Percentiles rank a stretch among this genome's conserved stretches.
Conservation (phyloP, 2,329 filamentous ascomycete genomes). For the Mycosphaerella sp. region DNA sequence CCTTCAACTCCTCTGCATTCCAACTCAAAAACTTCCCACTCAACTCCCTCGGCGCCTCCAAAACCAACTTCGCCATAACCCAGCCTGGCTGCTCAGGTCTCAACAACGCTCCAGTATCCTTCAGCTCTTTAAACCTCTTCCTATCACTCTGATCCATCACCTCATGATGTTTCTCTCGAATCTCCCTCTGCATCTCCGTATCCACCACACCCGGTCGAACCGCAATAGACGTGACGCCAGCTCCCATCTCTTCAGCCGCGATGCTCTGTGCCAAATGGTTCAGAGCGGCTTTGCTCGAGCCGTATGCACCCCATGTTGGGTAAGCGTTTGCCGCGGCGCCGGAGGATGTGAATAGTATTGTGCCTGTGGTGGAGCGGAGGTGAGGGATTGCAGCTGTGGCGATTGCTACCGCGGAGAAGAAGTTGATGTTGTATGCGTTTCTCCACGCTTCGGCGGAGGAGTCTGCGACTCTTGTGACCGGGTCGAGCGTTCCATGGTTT, state of each 20-base stretch:
- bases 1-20: slow-evolving; percentile 31
- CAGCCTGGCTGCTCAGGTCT: slow-evolving; percentile 70
- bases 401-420: slow-evolving; percentile 75
- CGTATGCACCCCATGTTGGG: slow-evolving; percentile 72
- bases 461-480: slow-evolving; percentile 64
- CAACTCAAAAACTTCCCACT: slow-evolving; percentile 72
- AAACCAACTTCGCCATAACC: slow-evolving; percentile 74
- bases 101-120: slow-evolving; percentile 65
- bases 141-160: slow-evolving; percentile 54
- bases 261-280: slow-evolving; percentile 73
- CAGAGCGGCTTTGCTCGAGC: slow-evolving; percentile 73
- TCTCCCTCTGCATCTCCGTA: slow-evolving; percentile 81
- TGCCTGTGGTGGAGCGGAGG: slow-evolving; percentile 60
- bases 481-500: slow-evolving; percentile 79
- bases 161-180: slow-evolving; percentile 64
- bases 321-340: slow-evolving; percentile 66
- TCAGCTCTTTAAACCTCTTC: slow-evolving; percentile 61
- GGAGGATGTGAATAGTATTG: slow-evolving; percentile 72
- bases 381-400: slow-evolving; percentile 67
- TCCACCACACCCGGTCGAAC: slow-evolving; percentile 77
- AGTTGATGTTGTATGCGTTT: slow-evolving; percentile 70
- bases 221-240: slow-evolving; percentile 59
- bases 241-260: slow-evolving; percentile 65
- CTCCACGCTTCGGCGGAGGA: slow-evolving; percentile 69
- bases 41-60: slow-evolving; percentile 59